A percentile compares a stretch with the other conserved stretches of the same genome.
Conservation (phyloP, 2,329 filamentous ascomycete species). For the Fusarium sp. region DNA sequence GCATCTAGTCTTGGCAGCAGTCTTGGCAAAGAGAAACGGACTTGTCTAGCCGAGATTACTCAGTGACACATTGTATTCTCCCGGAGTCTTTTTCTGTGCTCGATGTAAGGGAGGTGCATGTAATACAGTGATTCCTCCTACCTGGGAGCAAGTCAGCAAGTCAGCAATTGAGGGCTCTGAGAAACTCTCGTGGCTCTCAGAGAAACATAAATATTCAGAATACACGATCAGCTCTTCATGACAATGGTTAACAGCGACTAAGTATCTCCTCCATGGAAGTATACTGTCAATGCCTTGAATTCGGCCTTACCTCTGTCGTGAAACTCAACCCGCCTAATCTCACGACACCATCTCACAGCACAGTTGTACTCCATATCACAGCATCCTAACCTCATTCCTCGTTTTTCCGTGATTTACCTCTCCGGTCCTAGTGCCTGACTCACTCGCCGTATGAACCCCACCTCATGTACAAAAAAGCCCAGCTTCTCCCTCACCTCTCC, state of each 20-base stretch:
- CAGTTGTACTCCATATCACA: conserved; percentile 22
- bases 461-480: conserved; percentile 32
- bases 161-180: not conserved
- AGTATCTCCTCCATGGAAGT: accelerated
- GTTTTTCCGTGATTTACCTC: conserved; percentile 2
- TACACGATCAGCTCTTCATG: not conserved
- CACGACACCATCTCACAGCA: conserved; percentile 15
- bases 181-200: not conserved
- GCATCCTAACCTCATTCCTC: not conserved
- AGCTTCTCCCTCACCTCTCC: not conserved
- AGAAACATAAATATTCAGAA: not conserved
- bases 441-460: conserved; percentile 37
- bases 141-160: not conserved
- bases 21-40: not conserved
- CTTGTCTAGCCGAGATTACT: not conserved
- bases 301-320: not conserved
- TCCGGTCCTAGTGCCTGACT: conserved; percentile 27
- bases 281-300: not conserved
- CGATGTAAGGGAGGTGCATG: not conserved
- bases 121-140: not conserved
- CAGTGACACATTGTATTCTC: not conserved
- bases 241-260: not conserved
- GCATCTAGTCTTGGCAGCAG: too few relatives aligned
- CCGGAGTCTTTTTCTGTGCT: conserved; percentile 2
- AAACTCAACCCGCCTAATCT: conserved; percentile 30